Evolutionary conservation across 2,329 filamentous ascomycete species (phyloP).

Genomic region (Aureobasidium vineae): DNA sequence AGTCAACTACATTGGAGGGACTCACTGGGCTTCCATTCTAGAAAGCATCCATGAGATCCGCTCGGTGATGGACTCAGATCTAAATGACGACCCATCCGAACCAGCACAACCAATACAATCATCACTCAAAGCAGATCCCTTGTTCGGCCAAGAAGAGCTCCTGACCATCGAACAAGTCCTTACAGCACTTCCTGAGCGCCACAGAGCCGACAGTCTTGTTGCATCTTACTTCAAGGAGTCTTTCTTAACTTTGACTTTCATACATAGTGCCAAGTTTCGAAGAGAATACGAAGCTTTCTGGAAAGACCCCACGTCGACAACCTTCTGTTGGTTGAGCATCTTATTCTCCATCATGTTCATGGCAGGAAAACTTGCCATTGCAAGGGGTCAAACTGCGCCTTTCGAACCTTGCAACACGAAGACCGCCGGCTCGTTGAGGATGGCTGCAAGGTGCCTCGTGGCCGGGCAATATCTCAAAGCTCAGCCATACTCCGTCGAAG

Average conservation of each 20-base stretch:
- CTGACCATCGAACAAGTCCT: constrained; percentile 11
- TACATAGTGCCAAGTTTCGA: constrained; percentile 22
- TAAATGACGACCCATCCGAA: background rate
- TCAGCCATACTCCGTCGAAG: constrained; percentile 20
- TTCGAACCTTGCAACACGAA: background rate
- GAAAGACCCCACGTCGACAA: background rate
- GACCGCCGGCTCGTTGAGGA: background rate
- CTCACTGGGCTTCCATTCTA: constrained; percentile 23
- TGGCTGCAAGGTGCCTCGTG: constrained; percentile 10
- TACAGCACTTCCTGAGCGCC: background rate
- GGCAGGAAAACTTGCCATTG: background rate
- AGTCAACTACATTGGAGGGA: constrained; percentile 19
- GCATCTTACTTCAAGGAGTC: constrained; percentile 7
- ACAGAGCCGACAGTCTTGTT: constrained; percentile 4
- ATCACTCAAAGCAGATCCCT: background rate
- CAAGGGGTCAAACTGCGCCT: background rate
- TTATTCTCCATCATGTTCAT: constrained; percentile 24
- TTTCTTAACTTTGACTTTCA: constrained; percentile 7
- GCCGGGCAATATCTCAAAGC: constrained; percentile 20
- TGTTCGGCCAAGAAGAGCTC: constrained; percentile 11
- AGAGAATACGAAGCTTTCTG: constrained; percentile 26
- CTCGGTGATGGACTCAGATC: constrained; percentile 2
- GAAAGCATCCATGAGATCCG: constrained; percentile 24
- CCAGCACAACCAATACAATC: background rate
- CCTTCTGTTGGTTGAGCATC: constrained; percentile 23